phyloP scores from a whole-genome alignment of 768 basidiomycete species.

The Macrolepiota albuminosa region DNA sequence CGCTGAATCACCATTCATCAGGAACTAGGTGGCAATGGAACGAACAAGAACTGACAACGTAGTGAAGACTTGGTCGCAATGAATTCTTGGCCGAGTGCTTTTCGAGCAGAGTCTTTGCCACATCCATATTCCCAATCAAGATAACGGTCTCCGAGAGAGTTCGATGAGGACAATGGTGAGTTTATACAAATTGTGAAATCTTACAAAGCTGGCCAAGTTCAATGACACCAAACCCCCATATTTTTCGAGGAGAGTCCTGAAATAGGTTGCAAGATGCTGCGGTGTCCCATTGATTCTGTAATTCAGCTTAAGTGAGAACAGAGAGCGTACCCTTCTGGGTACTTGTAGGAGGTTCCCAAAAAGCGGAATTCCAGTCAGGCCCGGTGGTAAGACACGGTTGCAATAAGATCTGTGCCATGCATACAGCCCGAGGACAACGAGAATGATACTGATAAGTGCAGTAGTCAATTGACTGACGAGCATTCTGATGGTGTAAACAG shows the following conservation, averaged over 20 bases:
- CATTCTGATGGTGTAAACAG: not conserved
- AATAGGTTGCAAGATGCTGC: not conserved
- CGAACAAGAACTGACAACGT: not conserved
- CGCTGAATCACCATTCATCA: not conserved
- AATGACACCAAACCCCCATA: conserved; percentile 1
- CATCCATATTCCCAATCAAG: not conserved
- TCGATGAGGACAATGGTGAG: too few species aligned
- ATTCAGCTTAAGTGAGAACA: not conserved
- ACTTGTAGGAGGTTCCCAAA: not conserved
- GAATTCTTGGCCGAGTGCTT: not conserved
- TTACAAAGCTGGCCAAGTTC: not conserved
- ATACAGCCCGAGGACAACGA: not conserved
- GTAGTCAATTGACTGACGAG: not conserved
- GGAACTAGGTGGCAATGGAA: not conserved
- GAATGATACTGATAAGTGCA: not conserved
- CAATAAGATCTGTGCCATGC: not conserved
- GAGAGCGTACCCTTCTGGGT: not conserved
- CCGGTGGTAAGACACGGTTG: not conserved
- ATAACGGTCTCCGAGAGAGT: not conserved
- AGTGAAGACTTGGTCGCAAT: not conserved
- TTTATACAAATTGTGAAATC: not conserved
- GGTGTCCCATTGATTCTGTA: not conserved
- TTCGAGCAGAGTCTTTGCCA: not conserved
- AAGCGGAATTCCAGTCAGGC: not conserved
- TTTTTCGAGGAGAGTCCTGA: not conserved